phyloP scores from a whole-genome alignment of 2,329 filamentous ascomycete species.

The Neurospora sp. region DNA sequence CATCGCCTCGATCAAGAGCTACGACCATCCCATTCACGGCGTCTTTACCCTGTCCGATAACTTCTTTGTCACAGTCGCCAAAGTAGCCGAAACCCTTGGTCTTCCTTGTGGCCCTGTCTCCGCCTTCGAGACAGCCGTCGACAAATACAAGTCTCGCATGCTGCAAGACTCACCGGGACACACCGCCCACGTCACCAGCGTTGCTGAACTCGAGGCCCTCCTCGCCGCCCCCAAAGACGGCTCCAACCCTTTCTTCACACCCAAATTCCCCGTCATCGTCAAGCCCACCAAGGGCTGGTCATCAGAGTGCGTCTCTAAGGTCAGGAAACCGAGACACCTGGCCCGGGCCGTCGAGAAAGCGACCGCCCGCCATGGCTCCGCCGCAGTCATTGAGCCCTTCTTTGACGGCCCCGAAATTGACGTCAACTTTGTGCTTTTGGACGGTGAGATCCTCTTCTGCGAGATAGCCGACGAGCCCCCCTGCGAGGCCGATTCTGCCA shows the following conservation, averaged over 20 bases:
- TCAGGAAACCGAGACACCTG: neutral
- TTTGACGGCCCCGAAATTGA: slow-evolving; percentile 19
- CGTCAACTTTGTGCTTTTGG: slow-evolving; percentile 17
- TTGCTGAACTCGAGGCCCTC: slow-evolving; percentile 13
- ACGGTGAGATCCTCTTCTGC: slow-evolving; percentile 16
- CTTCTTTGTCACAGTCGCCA: slow-evolving; percentile 16
- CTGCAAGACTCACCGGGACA: slow-evolving; percentile 15
- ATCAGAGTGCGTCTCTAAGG: slow-evolving; percentile 18
- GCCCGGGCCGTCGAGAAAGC: slow-evolving; percentile 7
- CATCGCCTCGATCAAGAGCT: too few relatives aligned
- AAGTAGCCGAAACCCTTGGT: slow-evolving; percentile 10
- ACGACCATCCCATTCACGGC: slow-evolving; percentile 14
- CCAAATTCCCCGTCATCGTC: slow-evolving; percentile 15
- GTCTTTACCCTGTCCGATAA: slow-evolving; percentile 19
- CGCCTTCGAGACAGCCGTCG: slow-evolving; percentile 15
- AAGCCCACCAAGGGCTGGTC: slow-evolving; percentile 19
- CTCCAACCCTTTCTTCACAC: slow-evolving; percentile 3
- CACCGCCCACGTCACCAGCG: slow-evolving; percentile 10
- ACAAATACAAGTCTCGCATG: slow-evolving; percentile 17
- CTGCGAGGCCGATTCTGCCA: slow-evolving; percentile 10
- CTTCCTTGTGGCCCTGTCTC: slow-evolving; percentile 13
- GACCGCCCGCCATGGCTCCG: slow-evolving; percentile 15
- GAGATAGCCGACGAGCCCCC: slow-evolving; percentile 19
- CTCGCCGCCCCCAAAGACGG: neutral
- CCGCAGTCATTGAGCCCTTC: slow-evolving; percentile 18